phyloP scores from a whole-genome alignment of 371 early-diverging fungal species.

The Rhizomucor pusillus region DNA sequence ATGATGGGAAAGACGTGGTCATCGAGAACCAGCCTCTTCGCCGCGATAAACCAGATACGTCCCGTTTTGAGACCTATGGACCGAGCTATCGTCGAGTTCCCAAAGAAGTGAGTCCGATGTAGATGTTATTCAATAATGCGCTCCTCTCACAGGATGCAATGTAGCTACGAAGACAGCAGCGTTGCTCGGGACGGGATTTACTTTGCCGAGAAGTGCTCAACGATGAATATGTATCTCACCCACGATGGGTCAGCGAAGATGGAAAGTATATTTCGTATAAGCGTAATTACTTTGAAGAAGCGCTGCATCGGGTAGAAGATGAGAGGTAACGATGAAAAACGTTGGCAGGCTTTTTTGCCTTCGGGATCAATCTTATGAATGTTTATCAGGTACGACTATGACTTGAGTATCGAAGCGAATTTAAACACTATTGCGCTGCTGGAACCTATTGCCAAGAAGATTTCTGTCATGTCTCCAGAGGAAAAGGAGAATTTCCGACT shows the following conservation, averaged over 20 bases:
- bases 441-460: slow-evolving; percentile 79
- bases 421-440: slow-evolving; percentile 87
- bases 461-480: slow-evolving; percentile 80
- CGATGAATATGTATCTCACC: slow-evolving; percentile 94
- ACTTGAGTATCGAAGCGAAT: slow-evolving; percentile 95
- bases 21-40: slow-evolving; percentile 38
- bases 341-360: not conserved
- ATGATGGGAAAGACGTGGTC: slow-evolving; percentile 58
- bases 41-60: slow-evolving; percentile 51
- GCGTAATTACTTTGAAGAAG: slow-evolving; percentile 96
- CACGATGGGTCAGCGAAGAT: slow-evolving; percentile 95
- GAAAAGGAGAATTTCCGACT: slow-evolving; percentile 74
- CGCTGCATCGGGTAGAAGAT: slow-evolving; percentile 95
- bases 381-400: slow-evolving; percentile 92
- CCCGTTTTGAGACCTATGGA: slow-evolving; percentile 46
- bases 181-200: slow-evolving; percentile 90
- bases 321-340: slow-evolving; percentile 59
- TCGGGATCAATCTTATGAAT: slow-evolving; percentile 19
- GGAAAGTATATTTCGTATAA: slow-evolving; percentile 90
- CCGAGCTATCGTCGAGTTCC: slow-evolving; percentile 72
- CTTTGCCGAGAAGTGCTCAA: slow-evolving; percentile 95
- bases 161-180: slow-evolving; percentile 30
- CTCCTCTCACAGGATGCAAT: not conserved
- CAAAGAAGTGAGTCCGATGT: slow-evolving; percentile 43
- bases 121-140: not conserved